These are phyloP conservation scores for Waitea zeae DNA, from an alignment of 1,284 basidiomycete genomes.

Conservation along the genomic window DNA sequence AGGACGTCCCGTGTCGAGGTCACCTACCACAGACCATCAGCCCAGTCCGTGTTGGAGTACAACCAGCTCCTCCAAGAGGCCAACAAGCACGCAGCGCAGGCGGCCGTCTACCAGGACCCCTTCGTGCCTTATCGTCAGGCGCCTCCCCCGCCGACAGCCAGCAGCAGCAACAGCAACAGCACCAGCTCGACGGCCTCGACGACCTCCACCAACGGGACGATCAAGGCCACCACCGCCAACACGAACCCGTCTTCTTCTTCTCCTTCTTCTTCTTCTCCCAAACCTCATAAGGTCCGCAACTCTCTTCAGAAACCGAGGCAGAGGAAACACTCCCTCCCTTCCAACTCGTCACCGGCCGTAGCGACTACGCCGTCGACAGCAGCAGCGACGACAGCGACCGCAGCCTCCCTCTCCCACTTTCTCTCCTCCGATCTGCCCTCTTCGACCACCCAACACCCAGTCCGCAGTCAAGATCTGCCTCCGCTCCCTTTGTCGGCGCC, in stretches of 20 bases:
- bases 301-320: conserved; percentile 41
- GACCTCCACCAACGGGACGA: background rate
- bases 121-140: conserved; percentile 34
- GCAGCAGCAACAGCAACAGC: conserved; percentile 16
- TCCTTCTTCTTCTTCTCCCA: too few relatives aligned
- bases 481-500: too few relatives aligned
- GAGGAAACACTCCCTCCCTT: conserved; percentile 30
- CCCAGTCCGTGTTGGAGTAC: conserved; percentile 47
- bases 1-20: conserved; percentile 41
- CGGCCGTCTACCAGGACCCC: conserved; percentile 24
- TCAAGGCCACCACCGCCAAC: background rate
- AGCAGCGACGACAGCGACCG: conserved; percentile 19
- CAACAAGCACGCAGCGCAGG: conserved; percentile 34
- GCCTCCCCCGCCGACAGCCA: conserved; percentile 29
- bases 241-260: too few relatives aligned
- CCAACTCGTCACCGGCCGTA: conserved; percentile 14
- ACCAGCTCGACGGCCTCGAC: conserved; percentile 12
- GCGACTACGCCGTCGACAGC: conserved; percentile 45
- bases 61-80: conserved; percentile 48
- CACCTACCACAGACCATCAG: conserved; percentile 52
- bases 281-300: conserved; percentile 8
- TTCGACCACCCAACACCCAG: too few relatives aligned
- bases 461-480: too few relatives aligned
- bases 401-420: too few relatives aligned
- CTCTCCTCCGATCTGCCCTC: conserved; percentile 13